Evolutionary conservation across 1,284 basidiomycete species (phyloP).

Genomic region (Schizophyllum commune): DNA sequence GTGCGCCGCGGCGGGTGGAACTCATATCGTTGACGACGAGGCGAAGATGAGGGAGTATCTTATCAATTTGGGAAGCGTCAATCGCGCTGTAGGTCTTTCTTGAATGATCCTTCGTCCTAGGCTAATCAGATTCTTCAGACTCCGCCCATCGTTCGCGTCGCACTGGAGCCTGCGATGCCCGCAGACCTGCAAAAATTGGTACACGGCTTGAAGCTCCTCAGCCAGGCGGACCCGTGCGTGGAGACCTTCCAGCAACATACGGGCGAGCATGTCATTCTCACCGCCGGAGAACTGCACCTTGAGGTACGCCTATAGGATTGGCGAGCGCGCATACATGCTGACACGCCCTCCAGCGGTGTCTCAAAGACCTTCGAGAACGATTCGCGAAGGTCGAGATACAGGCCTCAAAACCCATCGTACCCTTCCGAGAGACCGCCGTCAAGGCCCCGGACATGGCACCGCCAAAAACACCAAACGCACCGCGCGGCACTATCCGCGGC

Average conservation of each 20-base stretch:
- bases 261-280: slow-evolving; percentile 95
- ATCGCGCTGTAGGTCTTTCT: slow-evolving; percentile 49
- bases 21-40: slow-evolving; percentile 32
- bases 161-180: slow-evolving; percentile 83
- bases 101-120: slow-evolving; percentile 1
- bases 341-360: slow-evolving; percentile 59
- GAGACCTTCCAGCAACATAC: slow-evolving; percentile 96
- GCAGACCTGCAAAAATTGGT: slow-evolving; percentile 93
- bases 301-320: slow-evolving; percentile 49
- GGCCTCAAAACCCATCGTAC: slow-evolving; percentile 92
- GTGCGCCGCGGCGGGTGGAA: slow-evolving; percentile 51
- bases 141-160: slow-evolving; percentile 92
- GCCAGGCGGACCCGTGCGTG: slow-evolving; percentile 95
- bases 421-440: slow-evolving; percentile 94
- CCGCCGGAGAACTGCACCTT: slow-evolving; percentile 93
- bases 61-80: slow-evolving; percentile 80
- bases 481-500: slow-evolving; percentile 76
- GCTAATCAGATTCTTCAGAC: slow-evolving; percentile 33
- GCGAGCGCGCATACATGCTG: neutral
- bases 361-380: slow-evolving; percentile 91
- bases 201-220: slow-evolving; percentile 81
- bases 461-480: slow-evolving; percentile 66
- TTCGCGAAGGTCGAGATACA: slow-evolving; percentile 94
- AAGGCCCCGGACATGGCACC: slow-evolving; percentile 84
- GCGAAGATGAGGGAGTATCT: slow-evolving; percentile 44